Evolutionary conservation across 75 land plant genomes (phyloP).

Genomic region (Selaginella tamariscina): DNA sequence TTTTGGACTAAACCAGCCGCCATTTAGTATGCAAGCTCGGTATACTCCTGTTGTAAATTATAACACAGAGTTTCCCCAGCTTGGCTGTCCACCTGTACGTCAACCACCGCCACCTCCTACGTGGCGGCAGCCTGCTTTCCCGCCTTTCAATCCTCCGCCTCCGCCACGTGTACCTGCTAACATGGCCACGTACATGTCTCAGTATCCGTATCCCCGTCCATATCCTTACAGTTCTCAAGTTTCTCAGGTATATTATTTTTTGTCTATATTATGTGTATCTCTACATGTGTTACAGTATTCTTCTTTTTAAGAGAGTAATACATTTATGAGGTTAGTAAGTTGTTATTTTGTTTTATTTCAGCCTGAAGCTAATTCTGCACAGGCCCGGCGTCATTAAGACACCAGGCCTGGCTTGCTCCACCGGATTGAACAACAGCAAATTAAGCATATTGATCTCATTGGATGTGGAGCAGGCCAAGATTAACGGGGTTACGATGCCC

Average conservation of each 20-base stretch:
- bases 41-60: slow-evolving; percentile 84
- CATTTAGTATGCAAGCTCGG: slow-evolving; percentile 71
- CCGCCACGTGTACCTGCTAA: slow-evolving; percentile 35
- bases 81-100: slow-evolving; percentile 32
- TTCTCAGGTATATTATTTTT: slow-evolving; percentile 49
- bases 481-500: too few relatives aligned
- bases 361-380: slow-evolving; percentile 61
- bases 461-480: too few relatives aligned
- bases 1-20: slow-evolving; percentile 61
- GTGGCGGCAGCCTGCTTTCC: slow-evolving; percentile 42
- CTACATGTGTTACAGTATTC: background rate
- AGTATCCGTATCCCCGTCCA: slow-evolving; percentile 55
- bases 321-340: background rate
- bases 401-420: slow-evolving; percentile 90
- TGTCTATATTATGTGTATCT: background rate
- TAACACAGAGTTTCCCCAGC: slow-evolving; percentile 96
- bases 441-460: too few relatives aligned
- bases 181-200: slow-evolving; percentile 57
- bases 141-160: slow-evolving; percentile 37
- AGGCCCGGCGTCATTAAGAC: slow-evolving; percentile 92
- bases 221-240: slow-evolving; percentile 44
- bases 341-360: slow-evolving; percentile 19
- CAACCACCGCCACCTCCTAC: slow-evolving; percentile 36
- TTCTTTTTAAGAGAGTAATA: background rate
- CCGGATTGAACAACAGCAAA: too few relatives aligned